Evolutionary conservation across 2,329 filamentous ascomycete genomes (phyloP), one percentile per base, ranked within the genome.

Genomic region (Exutisphaerella laricina): DNA sequence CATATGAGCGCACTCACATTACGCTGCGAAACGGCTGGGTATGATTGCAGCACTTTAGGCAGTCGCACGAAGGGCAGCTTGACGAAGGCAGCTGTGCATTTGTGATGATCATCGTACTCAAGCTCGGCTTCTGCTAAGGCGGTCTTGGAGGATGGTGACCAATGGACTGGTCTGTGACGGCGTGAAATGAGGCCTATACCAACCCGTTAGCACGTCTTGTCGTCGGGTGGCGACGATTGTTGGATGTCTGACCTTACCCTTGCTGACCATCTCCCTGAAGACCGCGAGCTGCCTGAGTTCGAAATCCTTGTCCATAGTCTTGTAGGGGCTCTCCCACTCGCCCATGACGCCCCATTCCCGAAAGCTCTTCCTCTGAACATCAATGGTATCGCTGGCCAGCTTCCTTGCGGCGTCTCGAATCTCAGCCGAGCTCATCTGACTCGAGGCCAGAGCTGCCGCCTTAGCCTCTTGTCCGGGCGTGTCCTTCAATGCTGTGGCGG

Each of bases 121-220:
- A 94, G 70, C 67, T 94, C 87, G 0, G 86, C 84, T 65, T 94
- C 87, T 2, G 87, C 87, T 21, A 94, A 72, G 0, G 87, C 87
- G 4, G 85, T 90, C 28, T 74, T 73, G 0, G 85, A 88, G 16
- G 83, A 88, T 1, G 84, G 81, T 30, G 84, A 88, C 87, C 87
- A 94, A 67, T 90, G 88, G 1, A 94, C 87, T 0, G 87, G 87
- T 65, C 88, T 88, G 63, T 81, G 83, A 56, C 80, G 78, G 50
- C 86, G 75, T 62, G 89, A 89, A 34, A 92, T 82, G 41, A 92
- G 67, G 10, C 82, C 82, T 56, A 46, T 14, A 32, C 28, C 20
- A 20, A 34, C 16, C 46, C 28, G 20, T 35, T 20, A 35, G 33
- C 23, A 4, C 43, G n/a, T n/a, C n/a, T n/a, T n/a, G n/a, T n/a